A percentile compares a stretch with the other conserved stretches of the same genome.
Evolutionary conservation across 139 green algal species (phyloP).

Genomic region (Chlamydomonas schloesseri): DNA sequence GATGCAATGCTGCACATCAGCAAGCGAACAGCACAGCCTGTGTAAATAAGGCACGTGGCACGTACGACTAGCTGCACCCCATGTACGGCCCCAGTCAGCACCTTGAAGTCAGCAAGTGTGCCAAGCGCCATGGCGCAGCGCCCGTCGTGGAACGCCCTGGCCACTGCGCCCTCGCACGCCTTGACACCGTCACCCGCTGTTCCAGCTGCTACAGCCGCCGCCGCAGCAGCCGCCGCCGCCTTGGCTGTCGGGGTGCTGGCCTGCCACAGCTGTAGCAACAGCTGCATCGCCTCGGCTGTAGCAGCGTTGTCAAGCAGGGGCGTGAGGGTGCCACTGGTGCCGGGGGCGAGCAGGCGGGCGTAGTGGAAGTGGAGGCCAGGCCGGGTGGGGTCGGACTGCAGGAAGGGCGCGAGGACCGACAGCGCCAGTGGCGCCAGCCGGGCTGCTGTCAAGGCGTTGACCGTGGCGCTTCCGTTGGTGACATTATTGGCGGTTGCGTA

Average conservation of each 20-base stretch:
- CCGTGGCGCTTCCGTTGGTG: too few species aligned
- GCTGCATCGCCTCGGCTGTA: not conserved
- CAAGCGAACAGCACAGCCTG: too few species aligned
- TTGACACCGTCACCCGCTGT: too few species aligned
- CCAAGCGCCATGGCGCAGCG: slow-evolving; percentile 15
- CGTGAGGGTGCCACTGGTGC: not conserved
- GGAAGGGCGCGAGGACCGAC: not conserved
- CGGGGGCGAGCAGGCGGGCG: too few species aligned
- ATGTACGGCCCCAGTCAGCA: too few species aligned
- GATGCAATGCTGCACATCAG: too few species aligned
- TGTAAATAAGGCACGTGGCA: too few species aligned
- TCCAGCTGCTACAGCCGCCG: too few species aligned
- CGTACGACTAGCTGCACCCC: not conserved
- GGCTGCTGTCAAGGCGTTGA: too few species aligned
- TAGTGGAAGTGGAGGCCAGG: slow-evolving; percentile 9
- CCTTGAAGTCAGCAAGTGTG: slow-evolving; percentile 26
- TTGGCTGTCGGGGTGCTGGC: not conserved
- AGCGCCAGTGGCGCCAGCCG: too few species aligned
- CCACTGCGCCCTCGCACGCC: not conserved
- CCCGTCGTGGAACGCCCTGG: slow-evolving; percentile 6
- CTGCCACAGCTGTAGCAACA: not conserved
- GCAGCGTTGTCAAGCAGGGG: slow-evolving; percentile 13
- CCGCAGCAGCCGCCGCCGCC: not conserved
- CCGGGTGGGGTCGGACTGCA: not conserved
- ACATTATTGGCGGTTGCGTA: too few species aligned